These are phyloP conservation scores for Backusella circina DNA, from an alignment of 192 early-diverging fungal genomes.

Conservation along the genomic window DNA sequence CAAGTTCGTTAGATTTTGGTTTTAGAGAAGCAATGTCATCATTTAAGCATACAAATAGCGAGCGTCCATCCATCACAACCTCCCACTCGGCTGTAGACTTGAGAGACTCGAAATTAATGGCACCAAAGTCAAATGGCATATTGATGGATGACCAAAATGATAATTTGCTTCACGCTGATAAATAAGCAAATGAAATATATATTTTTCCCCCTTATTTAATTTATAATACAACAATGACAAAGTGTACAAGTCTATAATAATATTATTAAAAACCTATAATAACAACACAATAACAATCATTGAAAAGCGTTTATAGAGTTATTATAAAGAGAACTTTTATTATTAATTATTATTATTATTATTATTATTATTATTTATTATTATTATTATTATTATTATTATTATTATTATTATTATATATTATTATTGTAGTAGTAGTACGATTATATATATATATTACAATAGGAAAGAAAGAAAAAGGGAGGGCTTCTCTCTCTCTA, in stretches of 20 bases:
- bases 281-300: background rate
- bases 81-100: slow-evolving; percentile 34
- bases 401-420: background rate
- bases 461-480: background rate
- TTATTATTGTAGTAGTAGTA: background rate
- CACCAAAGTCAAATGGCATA: background rate
- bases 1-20: slow-evolving; percentile 36
- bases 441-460: background rate
- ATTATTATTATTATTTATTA: background rate
- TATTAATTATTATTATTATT: background rate
- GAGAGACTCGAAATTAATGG: background rate
- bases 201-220: background rate
- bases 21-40: slow-evolving; percentile 44
- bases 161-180: background rate
- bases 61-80: background rate
- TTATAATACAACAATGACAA: background rate
- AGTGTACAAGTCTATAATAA: background rate
- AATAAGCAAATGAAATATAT: background rate
- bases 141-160: background rate
- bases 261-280: background rate
- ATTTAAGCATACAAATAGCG: slow-evolving; percentile 16
- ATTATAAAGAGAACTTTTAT: background rate
- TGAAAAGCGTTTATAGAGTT: background rate
- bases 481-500: background rate
- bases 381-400: background rate